Evolutionary conservation across 768 basidiomycete species (phyloP).

Genomic region (Termitomyces sp.): DNA sequence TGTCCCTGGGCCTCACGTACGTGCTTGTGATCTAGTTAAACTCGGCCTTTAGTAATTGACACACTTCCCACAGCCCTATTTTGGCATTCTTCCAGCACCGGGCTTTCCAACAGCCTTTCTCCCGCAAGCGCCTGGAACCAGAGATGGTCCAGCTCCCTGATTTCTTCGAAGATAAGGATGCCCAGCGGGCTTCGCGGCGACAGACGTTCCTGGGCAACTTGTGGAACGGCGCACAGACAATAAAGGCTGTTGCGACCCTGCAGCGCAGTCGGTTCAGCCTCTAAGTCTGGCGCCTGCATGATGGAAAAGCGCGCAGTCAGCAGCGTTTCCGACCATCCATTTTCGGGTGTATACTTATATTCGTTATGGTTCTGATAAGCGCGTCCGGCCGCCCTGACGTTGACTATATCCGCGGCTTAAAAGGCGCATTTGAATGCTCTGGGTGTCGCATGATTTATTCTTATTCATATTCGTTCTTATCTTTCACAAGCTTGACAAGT

Average conservation of each 20-base stretch:
- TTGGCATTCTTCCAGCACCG: conserved; percentile 51
- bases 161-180: conserved; percentile 3
- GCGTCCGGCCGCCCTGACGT: background rate
- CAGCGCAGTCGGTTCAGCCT: conserved; percentile 23
- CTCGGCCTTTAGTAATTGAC: background rate
- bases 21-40: conserved; percentile 17
- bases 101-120: conserved; percentile 46
- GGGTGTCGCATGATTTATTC: background rate
- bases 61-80: conserved; percentile 32
- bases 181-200: conserved; percentile 10
- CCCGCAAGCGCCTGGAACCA: conserved; percentile 20
- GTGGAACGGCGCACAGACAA: conserved; percentile 19
- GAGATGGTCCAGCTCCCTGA: conserved; percentile 1
- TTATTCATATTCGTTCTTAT: background rate
- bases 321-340: background rate
- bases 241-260: conserved; percentile 9
- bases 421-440: background rate
- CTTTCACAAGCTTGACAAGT: background rate
- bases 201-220: conserved; percentile 18
- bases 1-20: conserved; percentile 52
- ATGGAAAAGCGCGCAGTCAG: background rate
- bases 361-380: background rate
- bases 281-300: conserved; percentile 2
- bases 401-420: background rate
- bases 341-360: background rate